Base-by-base conservation (phyloP, 768 basidiomycete species). In the Suillus bovinus region DNA sequence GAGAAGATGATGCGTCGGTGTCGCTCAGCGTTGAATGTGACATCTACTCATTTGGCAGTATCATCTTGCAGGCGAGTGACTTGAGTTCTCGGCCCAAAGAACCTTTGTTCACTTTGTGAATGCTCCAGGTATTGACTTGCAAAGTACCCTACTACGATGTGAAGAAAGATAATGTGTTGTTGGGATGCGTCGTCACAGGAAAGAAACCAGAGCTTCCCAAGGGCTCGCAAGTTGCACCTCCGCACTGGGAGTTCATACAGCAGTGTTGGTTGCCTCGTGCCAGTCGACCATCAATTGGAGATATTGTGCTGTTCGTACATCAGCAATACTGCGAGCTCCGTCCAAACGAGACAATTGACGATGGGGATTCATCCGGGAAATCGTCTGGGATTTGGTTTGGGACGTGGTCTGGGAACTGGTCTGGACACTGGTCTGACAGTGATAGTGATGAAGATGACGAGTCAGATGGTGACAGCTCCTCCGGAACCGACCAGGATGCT, bases 31-130 rank as follows among this genome's bases (percentile, higher is more conserved):
- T 34, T 16, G 67, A n/a, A 31, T 79, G 72, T 60, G 81, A 82
- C 68, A 76, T 81, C n/a, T 82, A 75, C 8, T 81, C 80, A 0
- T 79, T 78, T 62, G 80, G 80, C 5, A 77, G 79, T 64, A 75
- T 80, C 22, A 67, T 67, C n/a, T 11, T 61, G 14, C 63, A 63
- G 53, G 63, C 36, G 76, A 36, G 41, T 58, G 13, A 33, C 20
- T 39, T 9, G 3, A 7, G 3, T 14, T 47, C 31, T 4, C 31
- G 1, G 2, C 11, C 11, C 11, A 33, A 50, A 8, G 42, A 59
- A 4, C 3, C 24, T 36, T 13, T 52, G 16, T 24, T 57, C 20
- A 52, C 5, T 20, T 31, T n/a, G 50, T 27, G 9, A 16, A 53
- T 29, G 31, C 10, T 24, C n/a, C 29, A 64, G 63, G 46, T 61